phyloP scores from a whole-genome alignment of 192 early-diverging fungal genomes.

The Coemansia pectinata region DNA sequence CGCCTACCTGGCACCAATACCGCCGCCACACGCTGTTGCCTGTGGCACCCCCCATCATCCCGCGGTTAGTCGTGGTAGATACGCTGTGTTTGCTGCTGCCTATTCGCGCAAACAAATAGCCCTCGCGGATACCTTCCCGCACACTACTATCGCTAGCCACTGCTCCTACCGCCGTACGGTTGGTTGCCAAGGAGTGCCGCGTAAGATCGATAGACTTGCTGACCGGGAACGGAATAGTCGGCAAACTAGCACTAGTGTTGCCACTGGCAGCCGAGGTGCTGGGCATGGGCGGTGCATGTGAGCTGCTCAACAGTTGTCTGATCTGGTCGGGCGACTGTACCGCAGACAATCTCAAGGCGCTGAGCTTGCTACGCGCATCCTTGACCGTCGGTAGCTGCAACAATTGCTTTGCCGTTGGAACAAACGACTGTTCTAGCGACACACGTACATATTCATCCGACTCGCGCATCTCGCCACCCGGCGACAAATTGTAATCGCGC shows the following conservation, averaged over 20 bases:
- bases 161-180: background rate
- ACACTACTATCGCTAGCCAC: background rate
- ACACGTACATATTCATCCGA: constrained; percentile 43
- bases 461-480: constrained; percentile 9
- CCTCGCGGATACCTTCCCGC: constrained; percentile 38
- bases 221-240: constrained; percentile 1
- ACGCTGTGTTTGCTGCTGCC: constrained; percentile 8
- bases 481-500: constrained; percentile 37
- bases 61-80: constrained; percentile 14
- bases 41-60: constrained; percentile 18
- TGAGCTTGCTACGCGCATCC: constrained; percentile 12
- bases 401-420: constrained; percentile 10
- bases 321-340: constrained; percentile 18
- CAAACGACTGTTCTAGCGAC: constrained; percentile 32
- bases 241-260: constrained; percentile 1
- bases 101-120: constrained; percentile 36
- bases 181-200: constrained; percentile 6
- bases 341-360: constrained; percentile 31
- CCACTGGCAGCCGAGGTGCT: background rate
- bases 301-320: constrained; percentile 12
- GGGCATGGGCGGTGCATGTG: background rate
- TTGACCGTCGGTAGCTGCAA: background rate
- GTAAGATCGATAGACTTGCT: constrained; percentile 21
- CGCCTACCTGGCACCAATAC: constrained; percentile 49
- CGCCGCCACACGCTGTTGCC: constrained; percentile 37